Percentiles rank a stretch among this genome's conserved stretches.
These are phyloP conservation scores for Penicillium crystallinum DNA, from an alignment of 495 filamentous ascomycete genomes.

Conservation along the genomic window DNA sequence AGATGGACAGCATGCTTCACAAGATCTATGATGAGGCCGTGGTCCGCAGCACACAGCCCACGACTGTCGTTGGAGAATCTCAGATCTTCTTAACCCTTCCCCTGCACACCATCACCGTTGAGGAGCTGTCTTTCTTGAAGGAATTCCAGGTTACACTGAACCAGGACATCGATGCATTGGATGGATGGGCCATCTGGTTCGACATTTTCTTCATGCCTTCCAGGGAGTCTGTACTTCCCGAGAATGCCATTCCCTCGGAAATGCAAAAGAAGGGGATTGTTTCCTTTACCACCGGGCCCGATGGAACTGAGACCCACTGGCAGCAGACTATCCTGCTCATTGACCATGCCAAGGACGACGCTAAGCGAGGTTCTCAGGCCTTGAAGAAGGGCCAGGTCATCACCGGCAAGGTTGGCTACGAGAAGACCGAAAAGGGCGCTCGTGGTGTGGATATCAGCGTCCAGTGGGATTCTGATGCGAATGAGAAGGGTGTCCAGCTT, in stretches of 20 bases:
- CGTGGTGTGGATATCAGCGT: slow-evolving; percentile 46
- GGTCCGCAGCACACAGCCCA: slow-evolving; percentile 43
- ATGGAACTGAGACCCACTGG: slow-evolving; percentile 51
- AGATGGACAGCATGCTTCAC: slow-evolving; percentile 51
- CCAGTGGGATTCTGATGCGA: slow-evolving; percentile 38
- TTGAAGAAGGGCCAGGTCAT: slow-evolving; percentile 49
- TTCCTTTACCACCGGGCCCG: slow-evolving; percentile 50
- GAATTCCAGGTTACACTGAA: slow-evolving; percentile 50
- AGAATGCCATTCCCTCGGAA: slow-evolving; percentile 38
- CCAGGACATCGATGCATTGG: slow-evolving; percentile 51
- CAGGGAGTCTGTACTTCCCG: slow-evolving; percentile 35
- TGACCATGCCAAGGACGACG: slow-evolving; percentile 34
- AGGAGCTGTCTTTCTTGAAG: slow-evolving; percentile 53
- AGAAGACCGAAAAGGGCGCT: slow-evolving; percentile 42
- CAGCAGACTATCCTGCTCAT: slow-evolving; percentile 46
- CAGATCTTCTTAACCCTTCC: slow-evolving; percentile 51
- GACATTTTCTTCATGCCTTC: slow-evolving; percentile 59
- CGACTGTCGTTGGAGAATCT: slow-evolving; percentile 43
- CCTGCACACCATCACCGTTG: slow-evolving; percentile 50
- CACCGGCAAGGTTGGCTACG: slow-evolving; percentile 44
- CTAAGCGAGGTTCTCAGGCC: slow-evolving; percentile 9
- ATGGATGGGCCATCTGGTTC: slow-evolving; percentile 61
- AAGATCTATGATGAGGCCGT: slow-evolving; percentile 57
- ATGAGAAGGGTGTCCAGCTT: slow-evolving; percentile 31
- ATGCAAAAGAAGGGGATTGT: slow-evolving; percentile 45